These are phyloP conservation scores for Hamigera avellanea DNA, from an alignment of 495 filamentous ascomycete genomes.

Conservation along the genomic window DNA sequence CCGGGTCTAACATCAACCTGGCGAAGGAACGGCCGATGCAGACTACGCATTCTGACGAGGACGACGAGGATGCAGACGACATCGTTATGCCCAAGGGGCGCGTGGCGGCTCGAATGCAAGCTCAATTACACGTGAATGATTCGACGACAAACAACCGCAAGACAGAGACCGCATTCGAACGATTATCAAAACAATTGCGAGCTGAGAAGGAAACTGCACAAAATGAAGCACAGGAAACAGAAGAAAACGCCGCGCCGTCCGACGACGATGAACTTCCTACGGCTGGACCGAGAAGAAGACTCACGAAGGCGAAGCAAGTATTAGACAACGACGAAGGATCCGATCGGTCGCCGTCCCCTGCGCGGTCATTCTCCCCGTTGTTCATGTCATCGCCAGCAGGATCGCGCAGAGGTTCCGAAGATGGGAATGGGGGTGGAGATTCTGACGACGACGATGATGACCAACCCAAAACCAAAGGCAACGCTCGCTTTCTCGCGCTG, in stretches of 20 bases:
- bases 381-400: conserved; percentile 26
- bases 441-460: conserved; percentile 5
- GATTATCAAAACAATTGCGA: conserved; percentile 19
- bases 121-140: too few relatives aligned
- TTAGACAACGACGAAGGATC: conserved; percentile 5
- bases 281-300: conserved; percentile 19
- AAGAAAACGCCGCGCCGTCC: conserved; percentile 3
- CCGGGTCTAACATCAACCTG: too few relatives aligned
- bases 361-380: conserved; percentile 26
- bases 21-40: conserved; percentile 6
- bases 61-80: conserved; percentile 19
- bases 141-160: conserved; percentile 5
- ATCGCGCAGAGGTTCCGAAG: not conserved
- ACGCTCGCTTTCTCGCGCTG: conserved; percentile 52
- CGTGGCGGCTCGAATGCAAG: conserved; percentile 59
- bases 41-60: conserved; percentile 4
- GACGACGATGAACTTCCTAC: conserved; percentile 28
- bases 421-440: not conserved
- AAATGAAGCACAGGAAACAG: conserved; percentile 2
- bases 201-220: conserved; percentile 7
- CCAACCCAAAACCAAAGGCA: conserved; percentile 37
- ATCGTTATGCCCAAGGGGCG: conserved; percentile 54
- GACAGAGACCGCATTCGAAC: conserved; percentile 23
- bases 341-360: conserved; percentile 8
- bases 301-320: conserved; percentile 5